Conservation (phyloP, 768 basidiomycete species). For the Pulveroboletus ravenelii region DNA sequence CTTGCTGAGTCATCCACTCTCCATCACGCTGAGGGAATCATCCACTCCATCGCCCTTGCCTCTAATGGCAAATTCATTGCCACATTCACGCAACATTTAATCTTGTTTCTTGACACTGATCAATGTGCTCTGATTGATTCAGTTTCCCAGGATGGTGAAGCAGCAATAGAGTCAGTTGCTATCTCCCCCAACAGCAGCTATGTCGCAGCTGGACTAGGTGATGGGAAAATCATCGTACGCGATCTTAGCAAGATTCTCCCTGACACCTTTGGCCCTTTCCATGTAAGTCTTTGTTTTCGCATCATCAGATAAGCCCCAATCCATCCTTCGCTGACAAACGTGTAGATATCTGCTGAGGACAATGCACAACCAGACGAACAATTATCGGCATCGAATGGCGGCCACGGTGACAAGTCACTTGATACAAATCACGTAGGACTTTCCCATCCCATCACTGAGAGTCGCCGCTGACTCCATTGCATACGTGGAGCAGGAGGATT, state of each 20-base stretch:
- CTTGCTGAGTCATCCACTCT: background rate
- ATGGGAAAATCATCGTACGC: background rate
- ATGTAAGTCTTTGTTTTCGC: background rate
- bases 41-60: background rate
- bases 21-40: rapidly evolving
- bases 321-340: too few relatives aligned
- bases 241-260: background rate
- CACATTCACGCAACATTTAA: background rate
- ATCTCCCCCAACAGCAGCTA: background rate
- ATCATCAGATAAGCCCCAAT: background rate
- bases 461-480: too few relatives aligned
- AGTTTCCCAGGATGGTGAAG: too few relatives aligned
- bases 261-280: background rate
- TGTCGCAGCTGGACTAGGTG: background rate
- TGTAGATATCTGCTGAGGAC: too few relatives aligned
- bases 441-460: too few relatives aligned
- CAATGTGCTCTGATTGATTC: background rate
- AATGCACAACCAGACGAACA: too few relatives aligned
- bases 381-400: too few relatives aligned
- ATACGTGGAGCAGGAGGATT: too few relatives aligned
- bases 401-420: too few relatives aligned
- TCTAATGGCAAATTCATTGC: background rate
- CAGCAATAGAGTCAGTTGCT: background rate
- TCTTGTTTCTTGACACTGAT: background rate
- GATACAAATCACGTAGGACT: too few relatives aligned